Conservation (phyloP, 441 rosid species). For the Adansonia grandidieri region DNA sequence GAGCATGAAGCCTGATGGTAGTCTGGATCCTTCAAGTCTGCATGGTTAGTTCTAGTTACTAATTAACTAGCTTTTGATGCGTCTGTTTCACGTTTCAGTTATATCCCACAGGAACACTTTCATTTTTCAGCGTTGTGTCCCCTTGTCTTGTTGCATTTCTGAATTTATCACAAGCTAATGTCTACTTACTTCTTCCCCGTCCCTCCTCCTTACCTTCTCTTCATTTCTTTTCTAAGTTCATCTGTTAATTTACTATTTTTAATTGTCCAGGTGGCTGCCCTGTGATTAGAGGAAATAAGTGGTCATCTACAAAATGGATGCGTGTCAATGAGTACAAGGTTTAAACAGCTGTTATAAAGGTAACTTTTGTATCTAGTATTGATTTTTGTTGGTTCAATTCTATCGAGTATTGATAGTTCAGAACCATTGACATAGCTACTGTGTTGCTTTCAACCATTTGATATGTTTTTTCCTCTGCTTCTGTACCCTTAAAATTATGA, state of each 20-base stretch:
- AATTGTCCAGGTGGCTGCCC: constrained; percentile 77
- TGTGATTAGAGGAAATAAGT: constrained; percentile 83
- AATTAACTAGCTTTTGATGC: neutral
- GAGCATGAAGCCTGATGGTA: constrained; percentile 70
- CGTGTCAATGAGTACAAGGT: constrained; percentile 68
- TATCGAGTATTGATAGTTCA: neutral
- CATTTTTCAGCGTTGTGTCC: no score
- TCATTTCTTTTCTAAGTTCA: constrained; percentile 17
- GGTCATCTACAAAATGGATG: constrained; percentile 96
- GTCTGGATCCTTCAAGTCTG: constrained; percentile 65
- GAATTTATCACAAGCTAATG: neutral
- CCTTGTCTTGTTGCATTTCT: neutral
- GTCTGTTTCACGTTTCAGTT: neutral
- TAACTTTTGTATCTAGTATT: constrained; percentile 25
- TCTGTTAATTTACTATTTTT: constrained; percentile 8
- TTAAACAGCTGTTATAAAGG: constrained; percentile 46
- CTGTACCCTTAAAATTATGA: neutral
- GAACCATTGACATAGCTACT: neutral
- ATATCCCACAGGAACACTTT: neutral
- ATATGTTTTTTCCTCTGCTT: neutral
- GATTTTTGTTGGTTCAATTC: no score
- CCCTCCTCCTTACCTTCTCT: neutral
- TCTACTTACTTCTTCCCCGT: neutral
- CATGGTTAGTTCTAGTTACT: constrained; percentile 52
- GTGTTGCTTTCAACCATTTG: neutral